Base-by-base conservation (phyloP, 2,329 filamentous ascomycete genomes). In the Aspergillus ochraceoroseus region DNA sequence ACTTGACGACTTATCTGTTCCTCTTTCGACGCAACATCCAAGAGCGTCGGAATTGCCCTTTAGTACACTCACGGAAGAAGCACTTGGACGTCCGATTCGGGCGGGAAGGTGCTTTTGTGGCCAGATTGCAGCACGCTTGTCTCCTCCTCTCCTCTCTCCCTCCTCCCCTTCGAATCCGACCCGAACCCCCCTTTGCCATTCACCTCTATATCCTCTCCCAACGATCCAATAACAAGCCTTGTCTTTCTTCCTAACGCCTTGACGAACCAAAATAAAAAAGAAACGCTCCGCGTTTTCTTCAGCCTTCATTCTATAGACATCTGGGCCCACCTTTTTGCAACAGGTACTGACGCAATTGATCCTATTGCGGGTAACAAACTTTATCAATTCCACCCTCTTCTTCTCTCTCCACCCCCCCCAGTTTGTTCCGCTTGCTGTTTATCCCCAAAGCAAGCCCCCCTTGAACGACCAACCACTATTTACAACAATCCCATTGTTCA, bases 31-130 rank as follows among this genome's bases (percentile, higher is more conserved):
- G 65, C 62, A 55, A 51, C 51, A 51, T 38, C 47, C 49, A 47
- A 44, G 39, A 54, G 57, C 61, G 80, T 84, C 80, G 75, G 77
- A 82, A 82, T 79, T 82, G 76, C 65, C 63, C 65, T 61, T 46
- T 47, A 59, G 58, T 59, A 61, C 63, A 59, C 56, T 61, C 50
- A 58, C 49, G 49, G 57, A 61, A 62, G 61, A 58, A 62, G 57
- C 57, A 65, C 56, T 61, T 52, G 46, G 42, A 52, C 55, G 58
- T 64, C 60, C 61, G 43, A 46, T 22, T 41, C 45, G 59, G 61
- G 54, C 58, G 51, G 52, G 47, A 58, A 63, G 59, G 63, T 66
- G 62, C 54, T 65, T 58, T 57, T 49, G 53, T 47, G 46, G 42
- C 35, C 20, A 9, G 5, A 22, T 44, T 38, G 37, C 37, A 35